Evolutionary conservation across 1,284 basidiomycete genomes (phyloP).

Genomic region (Phaffia rhodozyma): DNA sequence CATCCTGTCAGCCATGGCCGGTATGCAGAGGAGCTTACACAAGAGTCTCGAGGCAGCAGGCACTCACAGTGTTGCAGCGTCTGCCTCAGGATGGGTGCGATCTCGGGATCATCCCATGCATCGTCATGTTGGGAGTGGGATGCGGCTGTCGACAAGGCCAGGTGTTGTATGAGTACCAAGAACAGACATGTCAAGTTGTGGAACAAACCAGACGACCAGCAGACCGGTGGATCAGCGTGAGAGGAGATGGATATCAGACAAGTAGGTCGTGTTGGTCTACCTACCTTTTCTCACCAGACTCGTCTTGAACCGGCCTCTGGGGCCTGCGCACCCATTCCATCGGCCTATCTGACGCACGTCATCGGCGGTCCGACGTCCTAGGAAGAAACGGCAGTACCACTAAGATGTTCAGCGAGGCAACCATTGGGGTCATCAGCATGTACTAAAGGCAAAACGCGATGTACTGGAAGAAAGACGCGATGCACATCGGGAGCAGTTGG

Average conservation of each 20-base stretch:
- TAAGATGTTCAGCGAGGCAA: background rate
- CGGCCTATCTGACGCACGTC: slow-evolving; percentile 8
- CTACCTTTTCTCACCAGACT: slow-evolving; percentile 12
- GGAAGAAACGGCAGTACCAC: slow-evolving; percentile 16
- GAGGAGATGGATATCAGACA: background rate
- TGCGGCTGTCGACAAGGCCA: background rate
- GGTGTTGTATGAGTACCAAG: background rate
- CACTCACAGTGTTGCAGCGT: slow-evolving; percentile 16
- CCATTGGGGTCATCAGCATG: background rate
- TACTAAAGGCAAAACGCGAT: background rate
- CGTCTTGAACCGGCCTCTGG: slow-evolving; percentile 16
- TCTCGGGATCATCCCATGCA: background rate
- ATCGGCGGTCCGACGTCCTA: slow-evolving; percentile 12
- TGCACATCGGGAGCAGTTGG: background rate
- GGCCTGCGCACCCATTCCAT: slow-evolving; percentile 9
- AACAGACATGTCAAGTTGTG: background rate
- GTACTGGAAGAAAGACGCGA: background rate
- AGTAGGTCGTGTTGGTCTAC: background rate
- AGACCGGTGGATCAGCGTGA: background rate
- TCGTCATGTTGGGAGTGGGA: background rate
- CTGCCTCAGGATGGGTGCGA: slow-evolving; percentile 8
- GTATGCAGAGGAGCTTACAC: too few relatives aligned
- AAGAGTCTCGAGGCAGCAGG: background rate
- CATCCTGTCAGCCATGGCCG: too few relatives aligned
- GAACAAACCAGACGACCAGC: background rate